Evolutionary conservation across 2,329 filamentous ascomycete genomes (phyloP), one percentile per base, ranked within the genome.

Genomic region (Aspergillus brasiliensis): DNA sequence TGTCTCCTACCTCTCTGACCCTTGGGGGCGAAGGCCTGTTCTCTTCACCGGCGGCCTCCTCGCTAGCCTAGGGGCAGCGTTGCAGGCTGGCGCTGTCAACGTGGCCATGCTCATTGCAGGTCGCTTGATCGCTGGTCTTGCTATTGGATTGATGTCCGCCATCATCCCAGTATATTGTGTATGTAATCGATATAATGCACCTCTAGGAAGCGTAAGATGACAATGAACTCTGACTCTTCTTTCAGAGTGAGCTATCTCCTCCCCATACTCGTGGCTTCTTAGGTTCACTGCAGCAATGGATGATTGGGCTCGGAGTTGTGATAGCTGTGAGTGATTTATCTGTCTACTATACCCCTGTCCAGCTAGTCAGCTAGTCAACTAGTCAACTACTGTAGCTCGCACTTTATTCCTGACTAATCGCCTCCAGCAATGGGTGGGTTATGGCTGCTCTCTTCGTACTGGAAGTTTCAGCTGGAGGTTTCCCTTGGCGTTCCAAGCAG

Each of bases 81-180:
- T 78, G 15, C 75, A 77, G 58, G 72, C 72, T 8, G 74, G 71
- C 21, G 69, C 75, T 2, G 61, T 69, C 13, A 70, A 68, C 55
- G 69, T 77, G 63, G 57, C 58, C 34, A 68, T 82, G 77, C 68
- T 84, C 10, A 81, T 83, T 38, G 69, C 76, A n/a, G 82, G 81
- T 6, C 78, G 82, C 57, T 78, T 81, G 62, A 78, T 83, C 61
- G 81, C 80, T 10, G 82, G 82, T 4, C 57, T 82, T 11, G 81
- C 80, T 1, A 74, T 83, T n/a, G 82, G 82, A 3, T 70, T 80
- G 52, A 74, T 82, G 66, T 81, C 80, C 1, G 75, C 78, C 31
- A 79, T 77, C 0, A 76, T 82, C 21, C 81, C 81, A 2, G 77
- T 82, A 49, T 82, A 82, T 64, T 78, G 77, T 56, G 73, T 76